Conservation (phyloP, 176 grass and related monocot genomes). For the Elymus sibiricus region DNA sequence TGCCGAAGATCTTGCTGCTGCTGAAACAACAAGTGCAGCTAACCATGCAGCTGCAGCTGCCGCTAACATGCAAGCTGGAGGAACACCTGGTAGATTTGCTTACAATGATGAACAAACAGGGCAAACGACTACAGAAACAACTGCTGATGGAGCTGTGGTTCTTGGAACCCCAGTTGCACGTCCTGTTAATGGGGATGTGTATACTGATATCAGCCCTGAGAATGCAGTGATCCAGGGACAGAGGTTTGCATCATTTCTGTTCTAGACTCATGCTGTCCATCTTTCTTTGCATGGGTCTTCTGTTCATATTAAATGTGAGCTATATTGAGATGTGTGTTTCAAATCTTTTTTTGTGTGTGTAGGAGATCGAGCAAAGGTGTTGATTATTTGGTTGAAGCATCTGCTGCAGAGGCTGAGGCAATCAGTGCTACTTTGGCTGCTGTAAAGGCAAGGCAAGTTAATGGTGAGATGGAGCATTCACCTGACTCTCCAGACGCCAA, state of each 20-base stretch:
- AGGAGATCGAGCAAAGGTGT: constrained; percentile 95
- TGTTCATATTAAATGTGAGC: background rate
- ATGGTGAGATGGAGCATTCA: constrained; percentile 71
- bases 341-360: background rate
- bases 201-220: constrained; percentile 92
- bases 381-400: constrained; percentile 90
- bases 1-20: constrained; percentile 93
- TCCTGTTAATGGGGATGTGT: constrained; percentile 82
- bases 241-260: constrained; percentile 50
- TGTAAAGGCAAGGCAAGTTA: constrained; percentile 81
- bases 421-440: constrained; percentile 92
- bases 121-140: constrained; percentile 53
- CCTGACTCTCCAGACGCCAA: constrained; percentile 63
- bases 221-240: constrained; percentile 82
- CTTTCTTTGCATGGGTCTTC: constrained; percentile 12
- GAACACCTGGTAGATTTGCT: constrained; percentile 53
- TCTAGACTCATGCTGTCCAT: background rate
- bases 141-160: constrained; percentile 75
- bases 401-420: constrained; percentile 84
- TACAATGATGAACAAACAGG: constrained; percentile 63
- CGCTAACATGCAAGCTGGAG: constrained; percentile 56
- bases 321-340: constrained; percentile 1
- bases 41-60: constrained; percentile 74
- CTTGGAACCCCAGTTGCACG: constrained; percentile 90
- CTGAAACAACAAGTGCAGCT: constrained; percentile 79